Evolutionary conservation across 768 basidiomycete species (phyloP), one percentile per base, ranked within the genome.

Genomic region (Dioszegia crocea): DNA sequence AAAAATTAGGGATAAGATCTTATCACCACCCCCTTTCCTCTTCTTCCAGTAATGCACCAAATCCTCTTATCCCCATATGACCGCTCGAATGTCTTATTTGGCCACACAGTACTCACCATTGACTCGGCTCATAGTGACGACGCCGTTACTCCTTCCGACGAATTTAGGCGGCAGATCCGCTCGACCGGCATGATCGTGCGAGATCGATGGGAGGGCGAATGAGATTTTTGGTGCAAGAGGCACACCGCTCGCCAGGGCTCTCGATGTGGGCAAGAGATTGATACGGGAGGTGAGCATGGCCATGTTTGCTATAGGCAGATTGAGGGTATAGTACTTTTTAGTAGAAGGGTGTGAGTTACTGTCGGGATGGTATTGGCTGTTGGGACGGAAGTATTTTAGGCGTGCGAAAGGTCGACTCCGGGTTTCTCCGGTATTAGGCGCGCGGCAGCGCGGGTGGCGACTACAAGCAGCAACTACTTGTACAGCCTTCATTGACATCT

Each of bases 181-280:
- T 56, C 76, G 57, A 78, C 83, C 86, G 45, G 84, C 85, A 52
- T 74, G 68, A 61, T 80, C 83, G 56, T 82, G 79, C 41, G 85
- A 83, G 14, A 17, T 16, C 61, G 83, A 78, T 30, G 85, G 84
- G 69, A 83, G 84, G 62, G 83, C 79, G 72, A 89, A 81, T 79
- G 88, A 88, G 75, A 97, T 80, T 49, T 84, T 81, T 31, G 88
- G 85, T 6, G 85, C 88, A 66, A 77, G 76, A 29, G 93, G 93
- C 14, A 91, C 82, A 60, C 93, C 93, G 31, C 83, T 85, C 43
- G 91, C 82, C 58, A 89, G 83, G 5, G 84, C 81, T 72, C 88
- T 84, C 64, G 89, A 84, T 31, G 90, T 89, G 58, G 91, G 89
- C 31, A 87, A 78, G 63, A 94, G 80, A 78, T 84, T 89, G 70